These are phyloP conservation scores for Tolypocladium tropicale DNA, from an alignment of 2,329 filamentous ascomycete genomes.

Conservation along the genomic window DNA sequence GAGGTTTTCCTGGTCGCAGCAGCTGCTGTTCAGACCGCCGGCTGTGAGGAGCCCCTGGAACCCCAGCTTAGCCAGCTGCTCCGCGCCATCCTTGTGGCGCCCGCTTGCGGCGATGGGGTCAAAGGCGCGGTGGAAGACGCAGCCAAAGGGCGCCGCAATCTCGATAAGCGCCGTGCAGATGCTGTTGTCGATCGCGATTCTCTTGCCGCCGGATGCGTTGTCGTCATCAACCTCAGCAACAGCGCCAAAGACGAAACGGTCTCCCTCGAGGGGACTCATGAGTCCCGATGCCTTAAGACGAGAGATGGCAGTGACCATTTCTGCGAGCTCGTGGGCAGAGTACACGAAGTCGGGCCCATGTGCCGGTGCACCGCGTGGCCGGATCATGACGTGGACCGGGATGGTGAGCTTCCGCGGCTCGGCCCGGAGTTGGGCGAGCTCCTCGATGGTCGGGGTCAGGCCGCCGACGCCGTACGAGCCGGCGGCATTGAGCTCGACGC, in stretches of 20 bases:
- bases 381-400: slow-evolving; percentile 45
- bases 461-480: slow-evolving; percentile 41
- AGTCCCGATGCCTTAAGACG: slow-evolving; percentile 25
- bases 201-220: not conserved
- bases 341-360: slow-evolving; percentile 37
- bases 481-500: slow-evolving; percentile 43
- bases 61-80: slow-evolving; percentile 28
- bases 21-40: slow-evolving; percentile 33
- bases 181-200: slow-evolving; percentile 26
- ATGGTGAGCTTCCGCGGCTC: slow-evolving; percentile 14
- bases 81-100: slow-evolving; percentile 15
- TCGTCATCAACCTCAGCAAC: slow-evolving; percentile 14
- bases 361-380: slow-evolving; percentile 26
- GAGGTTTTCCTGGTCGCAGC: slow-evolving; percentile 22
- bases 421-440: slow-evolving; percentile 21
- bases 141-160: slow-evolving; percentile 29
- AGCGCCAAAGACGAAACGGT: slow-evolving; percentile 48
- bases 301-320: slow-evolving; percentile 31
- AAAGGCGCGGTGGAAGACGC: slow-evolving; percentile 48
- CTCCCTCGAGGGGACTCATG: slow-evolving; percentile 30
- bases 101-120: slow-evolving; percentile 30
- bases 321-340: slow-evolving; percentile 27
- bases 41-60: slow-evolving; percentile 44
- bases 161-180: slow-evolving; percentile 29
- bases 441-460: slow-evolving; percentile 34